A percentile compares a stretch with the other conserved stretches of the same genome.
phyloP scores from a whole-genome alignment of 768 basidiomycete species.

The Nidularia sp. region DNA sequence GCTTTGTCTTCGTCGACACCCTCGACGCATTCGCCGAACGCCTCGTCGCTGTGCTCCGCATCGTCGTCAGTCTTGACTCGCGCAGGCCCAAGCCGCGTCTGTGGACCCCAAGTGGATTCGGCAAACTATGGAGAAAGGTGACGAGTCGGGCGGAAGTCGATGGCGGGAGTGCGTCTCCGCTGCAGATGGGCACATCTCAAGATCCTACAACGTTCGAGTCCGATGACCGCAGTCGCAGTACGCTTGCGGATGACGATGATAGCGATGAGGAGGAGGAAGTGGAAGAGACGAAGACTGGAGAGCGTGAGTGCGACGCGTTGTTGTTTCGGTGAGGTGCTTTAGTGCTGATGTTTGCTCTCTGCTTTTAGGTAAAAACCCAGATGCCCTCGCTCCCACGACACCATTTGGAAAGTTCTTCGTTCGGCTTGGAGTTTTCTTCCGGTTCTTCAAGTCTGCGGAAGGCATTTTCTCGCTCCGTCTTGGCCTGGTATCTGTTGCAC shows the following conservation, averaged over 20 bases:
- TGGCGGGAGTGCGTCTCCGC: conserved; percentile 14
- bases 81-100: conserved; percentile 29
- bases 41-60: conserved; percentile 23
- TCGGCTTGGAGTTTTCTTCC: conserved; percentile 23
- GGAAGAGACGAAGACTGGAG: conserved; percentile 1
- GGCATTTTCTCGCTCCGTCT: conserved; percentile 36
- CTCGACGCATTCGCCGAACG: conserved; percentile 35
- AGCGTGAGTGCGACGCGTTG: conserved; percentile 6
- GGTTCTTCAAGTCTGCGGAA: conserved; percentile 35
- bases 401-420: conserved; percentile 26
- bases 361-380: conserved; percentile 30
- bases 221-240: background rate
- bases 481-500: conserved; percentile 33
- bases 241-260: conserved; percentile 13
- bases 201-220: conserved; percentile 29
- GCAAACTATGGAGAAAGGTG: conserved; percentile 30
- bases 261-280: conserved; percentile 8
- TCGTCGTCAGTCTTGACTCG: conserved; percentile 26
- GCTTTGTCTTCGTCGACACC: conserved; percentile 41
- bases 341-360: background rate
- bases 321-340: background rate
- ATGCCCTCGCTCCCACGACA: conserved; percentile 36
- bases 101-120: conserved; percentile 40
- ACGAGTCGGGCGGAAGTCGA: conserved; percentile 20
- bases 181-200: conserved; percentile 30